Evolutionary conservation across 495 filamentous ascomycete species (phyloP), one percentile per base, ranked within the genome.

Genomic region (Podospora didyma): DNA sequence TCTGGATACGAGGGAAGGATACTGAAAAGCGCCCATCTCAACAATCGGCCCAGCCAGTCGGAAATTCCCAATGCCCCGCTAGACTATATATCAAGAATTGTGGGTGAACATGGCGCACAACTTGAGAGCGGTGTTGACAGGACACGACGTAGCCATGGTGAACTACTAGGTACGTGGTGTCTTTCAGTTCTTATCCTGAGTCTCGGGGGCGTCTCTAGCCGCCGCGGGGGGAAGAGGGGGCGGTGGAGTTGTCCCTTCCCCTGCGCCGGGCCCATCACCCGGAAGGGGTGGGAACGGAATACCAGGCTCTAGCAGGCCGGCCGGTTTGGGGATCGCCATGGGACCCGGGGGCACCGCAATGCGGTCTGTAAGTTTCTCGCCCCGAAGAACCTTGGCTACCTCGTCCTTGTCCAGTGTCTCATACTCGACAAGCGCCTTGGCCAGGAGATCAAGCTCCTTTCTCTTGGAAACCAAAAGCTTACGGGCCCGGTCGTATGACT

Each of bases 371-470:
- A 97, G 74, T 68, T 89, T 89, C 72, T 96, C 90, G 17, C 94
- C 94, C 53, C 79, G 79, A 23, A 97, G 79, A 2, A 96, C 88
- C 74, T 87, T 90, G 69, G 88, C 88, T 63, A 97, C 93, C 65
- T 98, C 95, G 22, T 88, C 86, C 66, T 86, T 87, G 60, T 84
- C 88, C 21, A 97, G 74, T 2, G 89, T 95, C 73, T 97, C 95
- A 71, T 97, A 97, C 75, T 97, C 87, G 23, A 98, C 83, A 12
- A 98, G 74, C 3, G 92, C 94, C 64, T 91, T 85, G 26, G 92
- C 92, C 5, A 98, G 74, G 19, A 87, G 70, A 58, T 97, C 93
- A 10, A 98, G 79, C 65, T 96, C 93, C 51, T 89, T 83, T 20
- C 89, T 79, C 64, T 86, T 88, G 35, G 79, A 75, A 0, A 76